Base-by-base conservation (phyloP, 805 yeast species). In the Peterozyma xylosa region DNA sequence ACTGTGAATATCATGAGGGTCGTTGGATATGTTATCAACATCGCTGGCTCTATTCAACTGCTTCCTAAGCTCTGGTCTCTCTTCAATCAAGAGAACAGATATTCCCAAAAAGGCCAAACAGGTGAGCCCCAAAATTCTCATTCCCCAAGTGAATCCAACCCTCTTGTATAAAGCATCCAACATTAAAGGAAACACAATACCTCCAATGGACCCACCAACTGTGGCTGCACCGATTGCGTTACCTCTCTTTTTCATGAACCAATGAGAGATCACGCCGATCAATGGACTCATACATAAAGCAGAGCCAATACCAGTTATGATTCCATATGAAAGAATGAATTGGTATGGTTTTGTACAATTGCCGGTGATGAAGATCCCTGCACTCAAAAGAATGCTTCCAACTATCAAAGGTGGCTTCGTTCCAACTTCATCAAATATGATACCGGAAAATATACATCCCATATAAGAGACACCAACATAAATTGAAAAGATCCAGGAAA, bases 121-220 rank as follows among this genome's bases (percentile, higher is more conserved):
- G 43, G 62, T 36, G n/a, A 66, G 56, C 0, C 67, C 71, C 41
- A 80, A 56, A 9, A 72, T 64, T 35, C 86, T 60, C 47, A 78
- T 70, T 1, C 84, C 70, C 84, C 86, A 80, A 1, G 65, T 69
- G 54, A 67, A 82, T 2, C 87, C 86, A 13, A 74, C 58, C 11
- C 56, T 55, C 2, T 63, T 55, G 48, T 73, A 73, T 40, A 77
- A 54, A n/a, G 65, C 53, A 45, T 71, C 62, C 47, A 80, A 58
- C 56, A 77, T 59, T 35, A 81, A 58, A 1, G 88, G 86, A 55
- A 77, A 74, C 5, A 79, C 53, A 10, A 80, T 66, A 3, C 88
- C 89, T 1, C 87, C 88, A 9, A 78, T 59, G 3, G 84, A 76
- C 1, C 85, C 86, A 2, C 87, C 88, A 7, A 77, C 59, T 50